Evolutionary conservation across 352 stramenopile species (phyloP).

Genomic region (Globisporangium middletonii): DNA sequence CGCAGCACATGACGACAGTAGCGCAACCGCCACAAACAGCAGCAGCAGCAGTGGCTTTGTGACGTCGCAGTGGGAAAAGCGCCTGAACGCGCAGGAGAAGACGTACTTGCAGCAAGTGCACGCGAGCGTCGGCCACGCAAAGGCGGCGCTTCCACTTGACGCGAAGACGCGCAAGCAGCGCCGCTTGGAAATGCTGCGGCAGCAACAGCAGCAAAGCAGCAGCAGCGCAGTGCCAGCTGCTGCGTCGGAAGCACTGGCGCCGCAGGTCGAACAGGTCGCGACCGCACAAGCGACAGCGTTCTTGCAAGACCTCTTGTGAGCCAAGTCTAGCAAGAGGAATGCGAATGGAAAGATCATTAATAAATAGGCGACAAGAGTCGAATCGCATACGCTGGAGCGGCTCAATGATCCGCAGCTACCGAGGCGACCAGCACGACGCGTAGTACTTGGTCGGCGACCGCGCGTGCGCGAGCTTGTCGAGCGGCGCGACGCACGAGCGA

Average conservation of each 20-base stretch:
- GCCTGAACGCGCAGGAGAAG: conserved; percentile 59
- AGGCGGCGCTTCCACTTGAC: conserved; percentile 22
- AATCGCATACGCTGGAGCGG: neutral
- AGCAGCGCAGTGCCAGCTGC: conserved; percentile 2
- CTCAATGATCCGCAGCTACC: neutral
- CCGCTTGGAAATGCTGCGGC: conserved; percentile 49
- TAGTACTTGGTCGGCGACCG: conserved; percentile 1
- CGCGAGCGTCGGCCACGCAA: conserved; percentile 34
- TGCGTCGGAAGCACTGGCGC: conserved; percentile 1
- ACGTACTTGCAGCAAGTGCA: conserved; percentile 62
- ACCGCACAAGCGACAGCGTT: conserved; percentile 54
- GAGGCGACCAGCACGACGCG: conserved; percentile 1
- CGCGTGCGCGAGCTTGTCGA: conserved; percentile 14
- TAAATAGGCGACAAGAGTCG: neutral
- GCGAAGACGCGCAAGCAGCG: conserved; percentile 57
- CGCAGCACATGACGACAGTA: neutral
- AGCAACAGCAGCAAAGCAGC: neutral
- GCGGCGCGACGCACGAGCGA: conserved; percentile 10
- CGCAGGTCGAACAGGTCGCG: conserved; percentile 19
- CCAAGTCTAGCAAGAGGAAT: too few species aligned
- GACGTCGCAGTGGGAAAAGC: conserved; percentile 77
- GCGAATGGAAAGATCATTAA: conserved; percentile 1
- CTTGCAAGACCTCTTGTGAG: conserved; percentile 32
- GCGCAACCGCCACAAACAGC: neutral
- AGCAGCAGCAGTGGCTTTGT: conserved; percentile 49